Base-by-base conservation (phyloP, 495 filamentous ascomycete species). In the Annulohypoxylon nitens region DNA sequence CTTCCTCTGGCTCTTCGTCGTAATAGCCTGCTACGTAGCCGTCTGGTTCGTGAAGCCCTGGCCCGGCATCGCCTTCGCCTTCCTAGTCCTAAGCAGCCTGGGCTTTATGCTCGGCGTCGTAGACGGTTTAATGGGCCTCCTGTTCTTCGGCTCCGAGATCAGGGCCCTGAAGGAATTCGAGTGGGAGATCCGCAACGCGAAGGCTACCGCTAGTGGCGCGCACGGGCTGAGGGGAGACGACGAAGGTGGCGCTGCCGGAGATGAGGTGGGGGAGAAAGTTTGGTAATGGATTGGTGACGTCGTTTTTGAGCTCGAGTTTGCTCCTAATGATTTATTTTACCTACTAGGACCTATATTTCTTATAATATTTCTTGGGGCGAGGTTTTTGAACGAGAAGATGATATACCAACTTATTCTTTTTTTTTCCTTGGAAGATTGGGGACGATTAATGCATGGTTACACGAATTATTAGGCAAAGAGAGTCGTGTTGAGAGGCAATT, bases 121-220 rank as follows among this genome's bases (percentile, higher is more conserved):
- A 16, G 92, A 97, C 80, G 94, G 95, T 0, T 77, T 98, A 34
- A 91, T 98, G 78, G 93, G 93, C 3, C 88, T 94, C 1, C 75
- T 98, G 34, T 98, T 98, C 75, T 90, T 97, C 70, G 89, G 90
- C 11, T 88, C 88, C 72, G 96, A 99, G 82, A 70, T 97, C 67
- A 84, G 93, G 67, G 90, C 93, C 12, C 81, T 99, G n/a, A 91
- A 89, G 74, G 96, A 98, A 82, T 98, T 98, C 81, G 90, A 96
- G 75, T 97, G 94, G 91, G 97, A 99, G 83, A 90, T 99, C 12
- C 81, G 82, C 58, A 96, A 92, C 81, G 91, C 91, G 37, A 89
- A 81, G 53, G 77, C 78, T 8, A 62, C 62, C 10, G 74, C 74
- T 20, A 77, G 71, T 16, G 80, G 77, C 4, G 77, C 69, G 25